phyloP scores from a whole-genome alignment of 805 yeast species.

The Clavispora santaluciae region DNA sequence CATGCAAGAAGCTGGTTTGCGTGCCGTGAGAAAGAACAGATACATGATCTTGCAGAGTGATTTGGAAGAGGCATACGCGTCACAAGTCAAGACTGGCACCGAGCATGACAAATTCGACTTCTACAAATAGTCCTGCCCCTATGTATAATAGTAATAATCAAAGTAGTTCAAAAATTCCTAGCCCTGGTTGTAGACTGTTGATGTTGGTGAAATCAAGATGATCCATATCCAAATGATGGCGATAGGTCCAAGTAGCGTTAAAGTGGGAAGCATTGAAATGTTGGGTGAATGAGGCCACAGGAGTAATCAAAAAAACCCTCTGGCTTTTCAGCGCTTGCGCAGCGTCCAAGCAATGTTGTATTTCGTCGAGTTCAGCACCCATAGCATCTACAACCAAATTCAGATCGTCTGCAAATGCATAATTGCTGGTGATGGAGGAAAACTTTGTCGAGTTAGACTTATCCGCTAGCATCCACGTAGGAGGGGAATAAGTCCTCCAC shows the following conservation, averaged over 20 bases:
- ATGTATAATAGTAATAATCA: slow-evolving; percentile 5
- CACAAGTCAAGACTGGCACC: slow-evolving; percentile 92
- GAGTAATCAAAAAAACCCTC: slow-evolving; percentile 31
- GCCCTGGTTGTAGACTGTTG: slow-evolving; percentile 56
- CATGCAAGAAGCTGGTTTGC: slow-evolving; percentile 99
- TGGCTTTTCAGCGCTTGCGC: slow-evolving; percentile 2
- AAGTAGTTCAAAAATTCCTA: slow-evolving; percentile 47
- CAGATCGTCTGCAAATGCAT: slow-evolving; percentile 3
- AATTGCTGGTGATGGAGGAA: slow-evolving; percentile 12
- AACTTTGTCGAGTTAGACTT: slow-evolving; percentile 10
- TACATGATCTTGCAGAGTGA: slow-evolving; percentile 95
- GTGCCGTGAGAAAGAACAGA: slow-evolving; percentile 97
- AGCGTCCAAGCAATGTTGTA: slow-evolving; percentile 18
- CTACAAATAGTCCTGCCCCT: slow-evolving; percentile 56
- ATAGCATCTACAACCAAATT: slow-evolving; percentile 41
- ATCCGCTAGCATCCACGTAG: slow-evolving; percentile 70
- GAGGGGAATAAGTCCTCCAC: slow-evolving; percentile 96
- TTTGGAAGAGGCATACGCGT: slow-evolving; percentile 94
- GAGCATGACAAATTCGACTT: slow-evolving; percentile 98
- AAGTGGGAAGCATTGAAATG: slow-evolving; percentile 40
- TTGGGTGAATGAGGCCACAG: slow-evolving; percentile 33
- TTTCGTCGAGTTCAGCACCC: slow-evolving; percentile 35
- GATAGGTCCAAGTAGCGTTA: slow-evolving; percentile 26
- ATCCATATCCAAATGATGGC: slow-evolving; percentile 65
- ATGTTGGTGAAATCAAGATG: slow-evolving; percentile 54